These are phyloP conservation scores for Senna siamea DNA, from an alignment of 306 rosid genomes.

Conservation along the genomic window DNA sequence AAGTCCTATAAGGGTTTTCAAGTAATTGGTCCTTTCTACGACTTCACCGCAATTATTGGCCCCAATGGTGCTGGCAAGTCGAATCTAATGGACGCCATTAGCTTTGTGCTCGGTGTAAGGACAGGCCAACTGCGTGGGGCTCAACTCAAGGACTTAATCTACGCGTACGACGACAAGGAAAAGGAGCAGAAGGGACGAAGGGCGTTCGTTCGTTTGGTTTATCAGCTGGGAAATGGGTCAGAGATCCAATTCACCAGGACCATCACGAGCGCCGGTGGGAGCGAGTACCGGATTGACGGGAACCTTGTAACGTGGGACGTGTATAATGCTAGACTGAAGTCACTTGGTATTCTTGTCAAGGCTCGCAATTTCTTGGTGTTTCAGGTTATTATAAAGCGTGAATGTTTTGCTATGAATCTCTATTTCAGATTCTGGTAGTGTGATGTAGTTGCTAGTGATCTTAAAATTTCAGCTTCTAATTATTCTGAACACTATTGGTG, in stretches of 20 bases:
- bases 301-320: conserved; percentile 69
- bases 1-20: conserved; percentile 94
- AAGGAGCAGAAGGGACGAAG: conserved; percentile 88
- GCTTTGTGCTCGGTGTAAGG: conserved; percentile 97
- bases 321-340: conserved; percentile 70
- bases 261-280: conserved; percentile 78
- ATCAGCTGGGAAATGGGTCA: conserved; percentile 67
- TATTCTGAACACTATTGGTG: background rate
- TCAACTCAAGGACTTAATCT: conserved; percentile 89
- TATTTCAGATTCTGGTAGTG: background rate
- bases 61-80: conserved; percentile 98
- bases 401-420: background rate
- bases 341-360: conserved; percentile 95
- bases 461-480: background rate
- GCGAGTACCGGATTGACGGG: conserved; percentile 89
- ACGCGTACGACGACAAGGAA: conserved; percentile 87
- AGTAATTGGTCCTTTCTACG: conserved; percentile 85
- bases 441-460: background rate
- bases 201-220: conserved; percentile 84
- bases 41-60: conserved; percentile 95
- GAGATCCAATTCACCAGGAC: conserved; percentile 84
- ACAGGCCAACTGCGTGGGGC: conserved; percentile 98
- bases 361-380: conserved; percentile 97
- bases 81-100: conserved; percentile 98
- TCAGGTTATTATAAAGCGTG: conserved; percentile 64